Conservation (phyloP, 208 protist genomes). For the Naegleria lovaniensis region DNA sequence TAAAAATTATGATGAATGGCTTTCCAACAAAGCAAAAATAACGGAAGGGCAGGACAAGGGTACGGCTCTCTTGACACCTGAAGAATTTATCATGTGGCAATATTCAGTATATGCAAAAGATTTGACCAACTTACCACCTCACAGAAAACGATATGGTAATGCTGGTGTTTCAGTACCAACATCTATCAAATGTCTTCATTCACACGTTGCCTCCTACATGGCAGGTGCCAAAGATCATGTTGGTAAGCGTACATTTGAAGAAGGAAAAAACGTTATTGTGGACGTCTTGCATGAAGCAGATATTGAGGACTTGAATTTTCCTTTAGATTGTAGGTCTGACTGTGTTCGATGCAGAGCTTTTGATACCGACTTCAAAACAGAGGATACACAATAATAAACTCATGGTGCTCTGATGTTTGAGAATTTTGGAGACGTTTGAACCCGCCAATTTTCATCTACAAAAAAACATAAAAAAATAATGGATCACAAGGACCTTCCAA, state of each 20-base stretch:
- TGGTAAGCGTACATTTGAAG: neutral
- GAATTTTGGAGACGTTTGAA: too few relatives aligned
- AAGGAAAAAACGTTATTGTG: neutral
- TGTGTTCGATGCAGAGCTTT: neutral
- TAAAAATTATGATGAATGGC: neutral
- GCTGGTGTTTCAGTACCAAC: neutral
- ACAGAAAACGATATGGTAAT: neutral
- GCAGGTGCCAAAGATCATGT: slow-evolving; percentile 2
- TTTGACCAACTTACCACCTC: neutral
- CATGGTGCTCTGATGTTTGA: too few relatives aligned
- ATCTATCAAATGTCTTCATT: slow-evolving; percentile 15
- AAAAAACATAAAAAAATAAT: neutral
- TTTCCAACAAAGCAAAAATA: neutral
- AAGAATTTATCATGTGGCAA: neutral
- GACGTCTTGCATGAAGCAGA: neutral
- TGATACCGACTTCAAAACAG: neutral
- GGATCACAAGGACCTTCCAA: neutral
- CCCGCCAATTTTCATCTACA: neutral
- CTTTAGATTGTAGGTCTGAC: slow-evolving; percentile 4
- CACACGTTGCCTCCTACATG: neutral
- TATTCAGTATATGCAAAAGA: neutral
- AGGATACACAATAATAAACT: too few relatives aligned
- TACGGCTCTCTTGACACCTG: neutral
- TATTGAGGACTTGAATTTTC: neutral
- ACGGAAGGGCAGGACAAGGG: neutral